phyloP scores from a whole-genome alignment of 2,329 filamentous ascomycete species.

The Sporothrix protearum region DNA sequence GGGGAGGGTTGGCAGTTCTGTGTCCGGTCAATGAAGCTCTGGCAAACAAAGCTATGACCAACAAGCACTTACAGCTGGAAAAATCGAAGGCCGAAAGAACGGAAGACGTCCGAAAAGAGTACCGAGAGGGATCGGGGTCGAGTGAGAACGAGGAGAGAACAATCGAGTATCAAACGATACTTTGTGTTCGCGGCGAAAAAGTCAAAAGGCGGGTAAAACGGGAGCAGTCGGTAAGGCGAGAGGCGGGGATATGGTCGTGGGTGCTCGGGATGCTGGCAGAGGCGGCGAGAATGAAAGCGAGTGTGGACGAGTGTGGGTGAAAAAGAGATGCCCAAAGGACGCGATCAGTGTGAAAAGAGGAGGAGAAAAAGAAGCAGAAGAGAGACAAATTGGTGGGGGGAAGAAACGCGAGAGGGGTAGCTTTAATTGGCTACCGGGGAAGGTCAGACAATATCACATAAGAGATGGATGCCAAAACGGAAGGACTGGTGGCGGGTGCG shows the following conservation, averaged over 20 bases:
- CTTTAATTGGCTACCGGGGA: constrained; percentile 15
- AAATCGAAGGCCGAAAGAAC: neutral
- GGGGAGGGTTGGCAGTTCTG: neutral
- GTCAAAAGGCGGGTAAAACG: neutral
- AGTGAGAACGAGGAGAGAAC: neutral
- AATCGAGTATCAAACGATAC: neutral
- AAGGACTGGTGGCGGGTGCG: neutral
- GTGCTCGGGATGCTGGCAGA: neutral
- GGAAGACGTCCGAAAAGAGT: neutral
- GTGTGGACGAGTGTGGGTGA: neutral
- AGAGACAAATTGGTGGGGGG: neutral
- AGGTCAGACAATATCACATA: constrained; percentile 9
- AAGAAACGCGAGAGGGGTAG: constrained; percentile 14
- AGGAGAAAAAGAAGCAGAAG: neutral
- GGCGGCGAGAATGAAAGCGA: neutral
- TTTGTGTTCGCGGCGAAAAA: neutral
- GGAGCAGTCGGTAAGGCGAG: neutral
- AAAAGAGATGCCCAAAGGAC: neutral
- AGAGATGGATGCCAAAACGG: neutral
- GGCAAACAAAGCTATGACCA: neutral
- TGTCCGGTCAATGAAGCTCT: neutral
- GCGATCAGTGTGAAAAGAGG: neutral
- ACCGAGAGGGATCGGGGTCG: neutral
- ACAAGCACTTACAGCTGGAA: neutral
- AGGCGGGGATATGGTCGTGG: neutral